phyloP scores from a whole-genome alignment of 2,329 filamentous ascomycete species.

The Neofusicoccum sp. region DNA sequence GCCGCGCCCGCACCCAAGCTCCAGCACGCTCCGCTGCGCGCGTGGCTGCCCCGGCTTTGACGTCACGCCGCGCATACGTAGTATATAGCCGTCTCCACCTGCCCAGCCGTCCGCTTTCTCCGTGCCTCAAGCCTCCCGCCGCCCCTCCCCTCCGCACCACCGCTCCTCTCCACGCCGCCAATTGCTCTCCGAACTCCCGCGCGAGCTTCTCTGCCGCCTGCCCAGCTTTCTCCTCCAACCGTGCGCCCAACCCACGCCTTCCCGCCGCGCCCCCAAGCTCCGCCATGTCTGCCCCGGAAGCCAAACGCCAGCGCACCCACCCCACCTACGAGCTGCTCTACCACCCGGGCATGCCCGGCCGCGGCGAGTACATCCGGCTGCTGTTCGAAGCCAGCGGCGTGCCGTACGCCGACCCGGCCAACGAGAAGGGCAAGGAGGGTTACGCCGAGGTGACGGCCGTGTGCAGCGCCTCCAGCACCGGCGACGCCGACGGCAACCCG shows the following conservation, averaged over 20 bases:
- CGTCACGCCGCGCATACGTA: not conserved
- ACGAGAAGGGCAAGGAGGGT: constrained; percentile 48
- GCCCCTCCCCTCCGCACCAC: not conserved
- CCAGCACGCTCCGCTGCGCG: not conserved
- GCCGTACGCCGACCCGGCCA: constrained; percentile 62
- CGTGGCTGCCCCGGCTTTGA: not conserved
- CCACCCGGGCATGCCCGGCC: constrained; percentile 69
- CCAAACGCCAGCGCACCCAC: constrained; percentile 31
- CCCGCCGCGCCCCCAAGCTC: not conserved
- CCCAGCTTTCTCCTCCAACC: not conserved
- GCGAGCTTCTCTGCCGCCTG: not conserved
- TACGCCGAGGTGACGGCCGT: constrained; percentile 52
- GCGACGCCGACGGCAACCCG: constrained; percentile 57
- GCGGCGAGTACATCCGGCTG: constrained; percentile 72
- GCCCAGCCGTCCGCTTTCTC: not conserved
- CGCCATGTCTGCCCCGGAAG: constrained; percentile 21
- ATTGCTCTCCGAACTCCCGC: not conserved
- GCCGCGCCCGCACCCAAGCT: not conserved
- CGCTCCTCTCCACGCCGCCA: not conserved
- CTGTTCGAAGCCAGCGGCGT: constrained; percentile 67
- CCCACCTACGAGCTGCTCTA: constrained; percentile 65
- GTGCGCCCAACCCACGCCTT: not conserved
- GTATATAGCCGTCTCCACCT: not conserved
- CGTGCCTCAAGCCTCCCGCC: not conserved
- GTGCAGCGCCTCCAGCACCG: constrained; percentile 43